phyloP scores from a whole-genome alignment of 164 flowering plant genomes.

The Platanus orientalis region DNA sequence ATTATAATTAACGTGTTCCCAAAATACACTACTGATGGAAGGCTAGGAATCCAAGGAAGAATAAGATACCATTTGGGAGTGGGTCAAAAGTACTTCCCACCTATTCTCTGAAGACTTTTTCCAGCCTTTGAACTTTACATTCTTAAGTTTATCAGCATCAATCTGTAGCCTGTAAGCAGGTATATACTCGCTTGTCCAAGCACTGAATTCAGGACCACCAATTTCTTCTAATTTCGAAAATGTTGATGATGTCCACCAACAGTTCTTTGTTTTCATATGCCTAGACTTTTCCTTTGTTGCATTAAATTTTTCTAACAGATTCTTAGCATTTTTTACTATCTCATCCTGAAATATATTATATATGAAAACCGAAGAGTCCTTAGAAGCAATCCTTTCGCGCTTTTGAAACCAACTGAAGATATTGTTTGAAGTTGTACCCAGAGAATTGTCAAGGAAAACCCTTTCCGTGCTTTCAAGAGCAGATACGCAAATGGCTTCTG shows the following conservation, averaged over 20 bases:
- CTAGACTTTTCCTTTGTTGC: slow-evolving; percentile 25
- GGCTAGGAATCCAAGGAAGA: slow-evolving; percentile 17
- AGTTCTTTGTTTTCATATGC: slow-evolving; percentile 20
- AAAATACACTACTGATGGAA: background rate
- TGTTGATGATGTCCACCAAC: slow-evolving; percentile 48
- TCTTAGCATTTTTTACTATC: slow-evolving; percentile 55
- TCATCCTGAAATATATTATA: slow-evolving; percentile 51
- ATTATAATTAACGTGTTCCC: background rate
- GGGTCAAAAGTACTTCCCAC: slow-evolving; percentile 87
- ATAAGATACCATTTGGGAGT: slow-evolving; percentile 87
- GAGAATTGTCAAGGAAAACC: slow-evolving; percentile 26
- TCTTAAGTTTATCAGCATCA: slow-evolving; percentile 34
- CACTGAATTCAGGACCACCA: slow-evolving; percentile 71
- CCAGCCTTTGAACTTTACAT: slow-evolving; percentile 70
- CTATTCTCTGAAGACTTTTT: slow-evolving; percentile 43
- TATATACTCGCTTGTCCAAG: slow-evolving; percentile 65
- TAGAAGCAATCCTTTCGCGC: slow-evolving; percentile 41
- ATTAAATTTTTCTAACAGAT: slow-evolving; percentile 40
- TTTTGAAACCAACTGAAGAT: slow-evolving; percentile 53
- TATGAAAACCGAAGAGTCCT: slow-evolving; percentile 55
- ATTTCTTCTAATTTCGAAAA: slow-evolving; percentile 54
- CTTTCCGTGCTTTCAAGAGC: slow-evolving; percentile 60
- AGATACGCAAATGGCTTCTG: slow-evolving; percentile 67
- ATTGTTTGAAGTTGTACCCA: slow-evolving; percentile 25
- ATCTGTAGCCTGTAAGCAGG: slow-evolving; percentile 71